Conservation (phyloP, 441 rosid genomes). For the Mallotus repandus region DNA sequence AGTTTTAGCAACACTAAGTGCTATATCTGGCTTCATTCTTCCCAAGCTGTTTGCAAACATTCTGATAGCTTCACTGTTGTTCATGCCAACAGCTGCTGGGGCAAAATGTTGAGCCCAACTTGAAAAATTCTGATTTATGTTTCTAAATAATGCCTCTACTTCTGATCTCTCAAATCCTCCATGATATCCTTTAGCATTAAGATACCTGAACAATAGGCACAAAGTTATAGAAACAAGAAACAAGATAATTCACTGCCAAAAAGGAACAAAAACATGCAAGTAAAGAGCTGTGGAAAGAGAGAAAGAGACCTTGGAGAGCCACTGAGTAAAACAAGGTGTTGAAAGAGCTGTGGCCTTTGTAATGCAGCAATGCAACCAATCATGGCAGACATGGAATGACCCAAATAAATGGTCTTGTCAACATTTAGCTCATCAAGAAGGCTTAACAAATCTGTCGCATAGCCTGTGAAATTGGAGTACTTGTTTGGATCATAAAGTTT, state of each 20-base stretch:
- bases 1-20: conserved; percentile 22
- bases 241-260: background rate
- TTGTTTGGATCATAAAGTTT: conserved; percentile 21
- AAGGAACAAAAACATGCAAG: too few species aligned
- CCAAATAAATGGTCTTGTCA: conserved; percentile 27
- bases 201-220: conserved; percentile 27
- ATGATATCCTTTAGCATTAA: conserved; percentile 26
- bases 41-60: conserved; percentile 25
- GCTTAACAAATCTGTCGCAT: conserved; percentile 35
- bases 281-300: background rate
- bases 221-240: background rate
- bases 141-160: conserved; percentile 3
- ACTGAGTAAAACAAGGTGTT: conserved; percentile 33
- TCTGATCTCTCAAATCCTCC: conserved; percentile 34
- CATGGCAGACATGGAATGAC: conserved; percentile 53
- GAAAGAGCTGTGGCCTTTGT: conserved; percentile 35
- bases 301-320: conserved; percentile 41
- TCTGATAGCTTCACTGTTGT: conserved; percentile 22
- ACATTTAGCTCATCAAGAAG: conserved; percentile 31
- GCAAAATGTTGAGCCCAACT: conserved; percentile 30
- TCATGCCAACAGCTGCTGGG: conserved; percentile 18
- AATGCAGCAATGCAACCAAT: conserved; percentile 38
- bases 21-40: conserved; percentile 26
- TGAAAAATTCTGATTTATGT: conserved; percentile 22
- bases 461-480: conserved; percentile 30